Base-by-base conservation (phyloP, 1,284 basidiomycete species). In the Irpex sp. region DNA sequence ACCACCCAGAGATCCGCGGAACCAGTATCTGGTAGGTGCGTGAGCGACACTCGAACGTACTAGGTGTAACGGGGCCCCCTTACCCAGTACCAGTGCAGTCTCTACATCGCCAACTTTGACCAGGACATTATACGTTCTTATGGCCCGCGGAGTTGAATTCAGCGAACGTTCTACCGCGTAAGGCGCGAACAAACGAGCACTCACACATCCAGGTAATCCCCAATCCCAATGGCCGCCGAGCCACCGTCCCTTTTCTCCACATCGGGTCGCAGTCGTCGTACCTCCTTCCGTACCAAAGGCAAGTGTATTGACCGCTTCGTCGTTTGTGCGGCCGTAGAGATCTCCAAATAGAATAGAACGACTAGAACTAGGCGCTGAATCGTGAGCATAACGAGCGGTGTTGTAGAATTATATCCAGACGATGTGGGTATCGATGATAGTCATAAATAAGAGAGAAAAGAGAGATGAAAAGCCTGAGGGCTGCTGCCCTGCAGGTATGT, bases 1-100 rank as follows among this genome's bases (percentile, higher is more conserved):
- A 76, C 71, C 11, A 77, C 67, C 76, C 77, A 78, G 3, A 78
- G 69, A 59, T 79, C 77, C n/a, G 74, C 71, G 33, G 76, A 77
- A 19, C 77, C 77, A 3, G 77, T 77, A 60, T 79, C 77, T 76
- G 62, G 5, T 4, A 15, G 39, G 33, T 1, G n/a, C 11, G 3
- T 17, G 57, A 51, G 39, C 9, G 21, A 26, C 21, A 13, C 5
- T 51, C 0, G 15, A 39, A 39, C 37, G 15, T 43, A 5, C n/a
- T 5, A 17, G 47, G 13, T 11, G 46, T 37, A 6, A 31, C 15
- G 43, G 15, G 9, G 7, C 4, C 33, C 33, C 65, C 69, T 19
- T 61, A 74, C 74, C 74, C 1, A 76, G 63, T 19, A 76, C 69
- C 15, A 76, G 66, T 5, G 74, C 68, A 31, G 68, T 69, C 50